phyloP scores from a whole-genome alignment of 1,284 basidiomycete genomes.

The Microstroma glucosiphilum region DNA sequence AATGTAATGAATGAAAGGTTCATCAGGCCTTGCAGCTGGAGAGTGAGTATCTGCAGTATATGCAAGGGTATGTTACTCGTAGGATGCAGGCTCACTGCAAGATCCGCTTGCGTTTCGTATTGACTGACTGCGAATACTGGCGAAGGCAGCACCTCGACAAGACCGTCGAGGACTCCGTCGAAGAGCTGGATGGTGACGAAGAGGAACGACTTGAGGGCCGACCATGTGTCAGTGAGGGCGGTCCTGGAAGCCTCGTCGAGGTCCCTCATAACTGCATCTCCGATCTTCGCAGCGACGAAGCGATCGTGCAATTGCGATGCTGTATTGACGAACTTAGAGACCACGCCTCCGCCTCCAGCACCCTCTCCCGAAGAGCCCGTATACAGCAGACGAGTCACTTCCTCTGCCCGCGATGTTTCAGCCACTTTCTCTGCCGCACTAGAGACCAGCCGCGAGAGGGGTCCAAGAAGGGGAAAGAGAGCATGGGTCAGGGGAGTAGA shows the following conservation, averaged over 20 bases:
- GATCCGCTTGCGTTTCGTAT: conserved; percentile 15
- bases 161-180: conserved; percentile 39
- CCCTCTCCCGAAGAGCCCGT: not conserved
- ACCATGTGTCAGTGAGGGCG: conserved; percentile 30
- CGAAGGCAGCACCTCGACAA: conserved; percentile 45
- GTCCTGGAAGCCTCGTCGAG: not conserved
- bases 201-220: conserved; percentile 39
- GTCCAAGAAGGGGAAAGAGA: conserved; percentile 35
- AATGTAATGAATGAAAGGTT: conserved; percentile 31
- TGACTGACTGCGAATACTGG: conserved; percentile 24
- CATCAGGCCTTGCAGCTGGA: conserved; percentile 28
- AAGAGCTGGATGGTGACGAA: conserved; percentile 47
- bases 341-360: not conserved
- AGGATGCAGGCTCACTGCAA: conserved; percentile 15
- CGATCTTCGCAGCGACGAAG: not conserved
- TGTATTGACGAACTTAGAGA: not conserved
- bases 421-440: not conserved
- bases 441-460: conserved; percentile 39
- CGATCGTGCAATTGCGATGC: not conserved
- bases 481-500: conserved; percentile 15
- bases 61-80: conserved; percentile 35
- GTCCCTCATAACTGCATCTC: not conserved
- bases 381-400: not conserved
- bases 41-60: conserved; percentile 31
- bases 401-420: not conserved